Evolutionary conservation across 176 grass and related monocot genomes (phyloP), one percentile per base, ranked within the genome.

Genomic region (Canna indica): DNA sequence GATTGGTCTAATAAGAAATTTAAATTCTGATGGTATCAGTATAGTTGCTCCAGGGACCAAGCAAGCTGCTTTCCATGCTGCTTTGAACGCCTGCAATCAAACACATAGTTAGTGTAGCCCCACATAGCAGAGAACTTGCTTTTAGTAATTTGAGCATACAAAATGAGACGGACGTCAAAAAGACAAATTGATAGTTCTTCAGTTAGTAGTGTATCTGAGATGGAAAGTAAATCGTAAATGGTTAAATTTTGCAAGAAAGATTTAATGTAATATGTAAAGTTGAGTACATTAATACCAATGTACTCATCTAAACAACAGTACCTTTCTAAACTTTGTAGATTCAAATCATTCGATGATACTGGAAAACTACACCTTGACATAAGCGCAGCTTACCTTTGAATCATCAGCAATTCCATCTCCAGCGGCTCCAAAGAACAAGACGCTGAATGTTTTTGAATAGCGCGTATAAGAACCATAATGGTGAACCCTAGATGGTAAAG

Each of bases 31-130:
- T 10, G 90, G 90, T 34, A 88, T 28, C 6, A 74, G 28, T 36
- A 92, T 48, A 13, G 80, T 92, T 33, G 90, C 77, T 41, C 42
- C 74, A 1, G 64, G 72, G 58, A 88, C 68, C 42, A 53, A 36
- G 76, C 90, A 92, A 33, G 90, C 85, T 44, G 47, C 46, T 69
- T 27, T 81, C 89, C 89, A 92, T 79, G 89, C 89, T 66, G 67
- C 78, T 46, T 76, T 62, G 33, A 92, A 77, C 70, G 85, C 82
- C 90, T 92, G 77, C 59, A 63, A 20, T 52, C 31, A 20, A 9
- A 83, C 36, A 75, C 29, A 30, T 34, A 41, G 46, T 11, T 46
- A 60, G 11, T 38, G 36, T 81, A 61, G 28, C 10, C 59, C 12
- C 27, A 54, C 50, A n/a, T 54, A 6, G 50, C n/a, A n/a, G 50